A percentile compares a stretch with the other conserved stretches of the same genome.
phyloP scores from a whole-genome alignment of 495 filamentous ascomycete genomes.

The Tuber umbilicatum region DNA sequence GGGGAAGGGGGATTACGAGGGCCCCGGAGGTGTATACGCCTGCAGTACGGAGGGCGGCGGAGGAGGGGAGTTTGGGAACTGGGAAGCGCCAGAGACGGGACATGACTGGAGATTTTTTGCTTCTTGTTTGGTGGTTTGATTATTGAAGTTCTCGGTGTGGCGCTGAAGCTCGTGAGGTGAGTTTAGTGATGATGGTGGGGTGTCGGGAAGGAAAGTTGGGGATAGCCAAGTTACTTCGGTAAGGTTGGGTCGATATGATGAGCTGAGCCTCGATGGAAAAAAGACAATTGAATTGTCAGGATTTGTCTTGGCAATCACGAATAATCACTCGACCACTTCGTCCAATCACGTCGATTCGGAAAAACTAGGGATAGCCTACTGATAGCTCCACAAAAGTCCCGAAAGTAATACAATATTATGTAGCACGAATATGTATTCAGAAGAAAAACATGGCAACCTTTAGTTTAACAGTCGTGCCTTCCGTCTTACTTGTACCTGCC shows the following conservation, averaged over 20 bases:
- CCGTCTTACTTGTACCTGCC: not conserved
- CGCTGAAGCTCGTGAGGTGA: not conserved
- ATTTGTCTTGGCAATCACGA: not conserved
- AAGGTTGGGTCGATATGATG: not conserved
- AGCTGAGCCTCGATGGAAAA: not conserved
- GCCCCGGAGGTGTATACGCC: slow-evolving; percentile 40
- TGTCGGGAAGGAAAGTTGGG: not conserved
- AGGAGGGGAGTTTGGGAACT: slow-evolving; percentile 36
- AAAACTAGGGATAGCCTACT: not conserved
- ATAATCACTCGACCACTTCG: not conserved
- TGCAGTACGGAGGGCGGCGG: slow-evolving; percentile 31
- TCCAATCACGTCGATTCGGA: not conserved
- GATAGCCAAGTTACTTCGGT: not conserved
- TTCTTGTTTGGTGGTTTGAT: not conserved
- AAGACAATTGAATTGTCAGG: not conserved
- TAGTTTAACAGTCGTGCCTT: not conserved
- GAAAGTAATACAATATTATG: not conserved
- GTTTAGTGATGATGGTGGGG: not conserved
- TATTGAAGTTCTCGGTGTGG: not conserved
- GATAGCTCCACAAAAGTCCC: not conserved
- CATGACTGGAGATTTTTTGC: slow-evolving; percentile 10
- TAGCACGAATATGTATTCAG: not conserved
- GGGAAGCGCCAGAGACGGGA: slow-evolving; percentile 38
- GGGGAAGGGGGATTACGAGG: slow-evolving; percentile 24
- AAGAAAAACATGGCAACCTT: not conserved